These are phyloP conservation scores for Backusella tuberculispora DNA, from an alignment of 192 early-diverging fungal genomes.

Conservation along the genomic window DNA sequence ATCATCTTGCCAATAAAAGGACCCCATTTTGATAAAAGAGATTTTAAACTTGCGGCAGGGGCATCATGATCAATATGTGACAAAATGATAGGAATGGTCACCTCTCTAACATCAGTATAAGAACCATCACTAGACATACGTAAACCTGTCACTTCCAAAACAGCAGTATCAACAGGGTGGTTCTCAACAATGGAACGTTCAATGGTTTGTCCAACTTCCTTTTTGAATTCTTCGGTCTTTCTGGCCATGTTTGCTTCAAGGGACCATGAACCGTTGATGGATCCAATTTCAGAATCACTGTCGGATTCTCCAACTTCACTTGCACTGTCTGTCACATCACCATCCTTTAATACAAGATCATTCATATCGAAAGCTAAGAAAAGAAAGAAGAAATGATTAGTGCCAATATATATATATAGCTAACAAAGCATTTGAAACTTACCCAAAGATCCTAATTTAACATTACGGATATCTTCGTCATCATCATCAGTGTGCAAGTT, in stretches of 20 bases:
- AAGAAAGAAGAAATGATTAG: background rate
- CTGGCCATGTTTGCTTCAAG: slow-evolving; percentile 53
- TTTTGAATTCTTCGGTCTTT: slow-evolving; percentile 69
- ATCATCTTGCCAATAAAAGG: slow-evolving; percentile 70
- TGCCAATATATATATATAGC: background rate
- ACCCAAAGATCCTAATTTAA: slow-evolving; percentile 56
- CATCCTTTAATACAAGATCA: slow-evolving; percentile 44
- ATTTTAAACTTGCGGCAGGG: slow-evolving; percentile 42
- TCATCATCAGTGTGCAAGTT: slow-evolving; percentile 56
- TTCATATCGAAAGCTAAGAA: slow-evolving; percentile 54
- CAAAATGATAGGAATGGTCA: slow-evolving; percentile 76
- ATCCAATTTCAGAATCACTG: slow-evolving; percentile 49
- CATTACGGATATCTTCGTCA: slow-evolving; percentile 55
- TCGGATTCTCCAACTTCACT: slow-evolving; percentile 39
- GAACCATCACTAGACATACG: slow-evolving; percentile 86
- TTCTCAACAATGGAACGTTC: slow-evolving; percentile 80
- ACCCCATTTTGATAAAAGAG: slow-evolving; percentile 68
- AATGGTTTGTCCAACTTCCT: slow-evolving; percentile 74
- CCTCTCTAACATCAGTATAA: slow-evolving; percentile 76
- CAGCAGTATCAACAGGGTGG: slow-evolving; percentile 74
- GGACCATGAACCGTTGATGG: slow-evolving; percentile 52
- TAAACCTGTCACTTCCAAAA: slow-evolving; percentile 84
- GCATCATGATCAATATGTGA: slow-evolving; percentile 59
- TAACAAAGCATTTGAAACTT: slow-evolving; percentile 8
- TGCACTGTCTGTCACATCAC: slow-evolving; percentile 42